Conservation (phyloP, 1,139 yeast genomes). For the Zygoascus meyerae region DNA sequence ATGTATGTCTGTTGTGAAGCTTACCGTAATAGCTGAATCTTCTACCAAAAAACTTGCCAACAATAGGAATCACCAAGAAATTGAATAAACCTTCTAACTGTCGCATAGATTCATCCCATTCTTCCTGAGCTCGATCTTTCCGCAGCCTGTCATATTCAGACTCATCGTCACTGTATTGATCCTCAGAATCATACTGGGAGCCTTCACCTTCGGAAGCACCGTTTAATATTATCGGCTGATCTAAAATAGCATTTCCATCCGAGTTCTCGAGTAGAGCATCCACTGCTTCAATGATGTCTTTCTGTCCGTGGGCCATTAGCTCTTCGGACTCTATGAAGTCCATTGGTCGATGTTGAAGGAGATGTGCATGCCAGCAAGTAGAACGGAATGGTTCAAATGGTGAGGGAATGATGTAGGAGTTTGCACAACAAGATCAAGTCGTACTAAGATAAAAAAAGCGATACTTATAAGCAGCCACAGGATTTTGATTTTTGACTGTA, state of each 20-base stretch:
- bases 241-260: neutral
- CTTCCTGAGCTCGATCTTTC: slow-evolving; percentile 50
- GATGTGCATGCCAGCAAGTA: neutral
- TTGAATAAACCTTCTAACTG: slow-evolving; percentile 55
- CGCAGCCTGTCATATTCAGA: slow-evolving; percentile 13
- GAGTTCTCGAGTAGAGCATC: neutral
- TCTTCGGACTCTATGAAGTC: slow-evolving; percentile 4
- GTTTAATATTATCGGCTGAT: no score
- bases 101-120: slow-evolving; percentile 72
- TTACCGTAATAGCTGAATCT: slow-evolving; percentile 43
- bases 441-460: no score
- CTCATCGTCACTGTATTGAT: slow-evolving; percentile 13
- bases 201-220: neutral
- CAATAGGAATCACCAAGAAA: slow-evolving; percentile 57
- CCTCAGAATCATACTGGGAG: slow-evolving; percentile 3
- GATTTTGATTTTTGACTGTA: no score
- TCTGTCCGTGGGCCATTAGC: neutral
- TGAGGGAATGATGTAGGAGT: no score
- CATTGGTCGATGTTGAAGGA: neutral
- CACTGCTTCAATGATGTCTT: neutral
- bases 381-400: neutral
- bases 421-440: no score
- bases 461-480: no score
- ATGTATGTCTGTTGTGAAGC: slow-evolving; percentile 12
- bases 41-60: slow-evolving; percentile 70